phyloP scores from a whole-genome alignment of 2,329 filamentous ascomycete species.

The Fonsecaea multimorphosa region DNA sequence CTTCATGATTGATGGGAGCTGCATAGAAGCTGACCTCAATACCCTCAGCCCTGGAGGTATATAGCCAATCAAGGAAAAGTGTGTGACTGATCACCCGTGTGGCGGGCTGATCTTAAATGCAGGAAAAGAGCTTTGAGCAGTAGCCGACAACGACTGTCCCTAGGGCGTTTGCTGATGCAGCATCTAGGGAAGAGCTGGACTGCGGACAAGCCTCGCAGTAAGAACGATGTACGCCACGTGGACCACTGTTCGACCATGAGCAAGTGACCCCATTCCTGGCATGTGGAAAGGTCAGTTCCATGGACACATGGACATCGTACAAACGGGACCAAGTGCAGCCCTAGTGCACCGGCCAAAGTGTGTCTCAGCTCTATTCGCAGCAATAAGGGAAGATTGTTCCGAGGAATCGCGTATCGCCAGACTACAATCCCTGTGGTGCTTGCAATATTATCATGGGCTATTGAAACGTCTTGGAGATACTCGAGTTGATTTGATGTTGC shows the following conservation, averaged over 20 bases:
- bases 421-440: neutral
- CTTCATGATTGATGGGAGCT: conserved; percentile 13
- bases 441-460: neutral
- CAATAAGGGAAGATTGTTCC: neutral
- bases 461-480: neutral
- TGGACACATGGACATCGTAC: neutral
- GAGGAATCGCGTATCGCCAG: neutral
- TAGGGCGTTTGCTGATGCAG: neutral
- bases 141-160: neutral
- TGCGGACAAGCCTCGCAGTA: neutral
- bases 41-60: conserved; percentile 6
- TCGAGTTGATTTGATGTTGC: neutral
- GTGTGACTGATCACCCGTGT: neutral
- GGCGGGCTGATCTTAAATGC: conserved; percentile 1
- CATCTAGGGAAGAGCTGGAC: neutral
- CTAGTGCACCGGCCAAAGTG: neutral
- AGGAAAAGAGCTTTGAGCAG: neutral
- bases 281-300: neutral
- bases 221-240: neutral
- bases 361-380: neutral
- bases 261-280: neutral
- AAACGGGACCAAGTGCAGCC: neutral
- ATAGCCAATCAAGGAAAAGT: conserved; percentile 11
- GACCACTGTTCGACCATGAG: neutral
- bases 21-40: conserved; percentile 6